A percentile compares a stretch with the other conserved stretches of the same genome.
Conservation (phyloP, 2,329 filamentous ascomycete species). For the Colletotrichum truncatum region DNA sequence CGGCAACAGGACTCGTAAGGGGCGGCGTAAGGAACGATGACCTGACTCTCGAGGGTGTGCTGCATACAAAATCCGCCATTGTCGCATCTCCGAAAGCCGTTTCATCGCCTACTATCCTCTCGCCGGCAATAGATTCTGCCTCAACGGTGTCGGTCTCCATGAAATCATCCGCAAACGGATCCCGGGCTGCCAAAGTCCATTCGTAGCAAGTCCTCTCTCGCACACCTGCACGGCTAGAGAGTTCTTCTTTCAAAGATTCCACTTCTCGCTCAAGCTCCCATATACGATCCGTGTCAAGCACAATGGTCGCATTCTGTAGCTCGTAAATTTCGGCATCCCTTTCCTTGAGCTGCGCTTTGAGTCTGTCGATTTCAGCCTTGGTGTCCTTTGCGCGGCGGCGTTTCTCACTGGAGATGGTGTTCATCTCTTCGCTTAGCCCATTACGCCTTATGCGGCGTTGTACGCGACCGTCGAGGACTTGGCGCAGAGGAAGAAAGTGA, state of each 20-base stretch:
- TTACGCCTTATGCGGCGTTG: constrained; percentile 66
- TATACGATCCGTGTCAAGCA: constrained; percentile 56
- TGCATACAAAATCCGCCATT: constrained; percentile 58
- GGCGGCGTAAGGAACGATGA: constrained; percentile 66
- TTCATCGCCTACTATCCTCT: constrained; percentile 53
- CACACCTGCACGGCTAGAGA: constrained; percentile 37
- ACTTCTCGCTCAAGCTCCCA: constrained; percentile 52
- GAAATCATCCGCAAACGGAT: constrained; percentile 54
- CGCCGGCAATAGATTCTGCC: constrained; percentile 56
- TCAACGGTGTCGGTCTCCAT: constrained; percentile 49
- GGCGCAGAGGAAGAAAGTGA: constrained; percentile 59
- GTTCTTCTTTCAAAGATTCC: constrained; percentile 43
- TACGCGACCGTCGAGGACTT: constrained; percentile 65
- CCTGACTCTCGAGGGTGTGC: constrained; percentile 57
- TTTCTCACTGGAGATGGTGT: constrained; percentile 58
- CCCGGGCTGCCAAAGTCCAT: constrained; percentile 61
- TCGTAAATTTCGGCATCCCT: constrained; percentile 64
- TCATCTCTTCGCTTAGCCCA: constrained; percentile 67
- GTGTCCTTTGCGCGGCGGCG: constrained; percentile 47
- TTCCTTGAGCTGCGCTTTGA: constrained; percentile 57
- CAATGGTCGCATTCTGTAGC: constrained; percentile 58
- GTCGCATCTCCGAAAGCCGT: constrained; percentile 58
- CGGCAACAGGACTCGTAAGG: constrained; percentile 57
- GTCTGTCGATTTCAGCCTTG: constrained; percentile 56
- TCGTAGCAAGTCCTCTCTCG: constrained; percentile 44